Evolutionary conservation across 225 moss, liverwort and hornwort species (phyloP).

Genomic region (Physcomitrium patens): DNA sequence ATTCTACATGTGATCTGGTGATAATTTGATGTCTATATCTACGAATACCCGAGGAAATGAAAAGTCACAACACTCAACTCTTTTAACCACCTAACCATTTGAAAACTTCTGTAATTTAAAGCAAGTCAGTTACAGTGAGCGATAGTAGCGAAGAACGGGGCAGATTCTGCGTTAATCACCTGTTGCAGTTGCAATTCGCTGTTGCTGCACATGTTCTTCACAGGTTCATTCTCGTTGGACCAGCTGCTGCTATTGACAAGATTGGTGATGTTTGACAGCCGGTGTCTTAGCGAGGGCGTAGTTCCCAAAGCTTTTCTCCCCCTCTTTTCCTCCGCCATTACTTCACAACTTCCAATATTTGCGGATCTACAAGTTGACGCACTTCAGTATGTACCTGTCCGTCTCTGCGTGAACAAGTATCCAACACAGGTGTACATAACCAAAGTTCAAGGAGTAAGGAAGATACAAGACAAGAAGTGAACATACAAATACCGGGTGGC

Average conservation of each 20-base stretch:
- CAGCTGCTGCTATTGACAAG: conserved; percentile 32
- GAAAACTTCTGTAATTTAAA: no score
- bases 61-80: background rate
- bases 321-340: conserved; percentile 35
- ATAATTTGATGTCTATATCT: background rate
- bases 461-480: no score
- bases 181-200: conserved; percentile 37
- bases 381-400: background rate
- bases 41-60: background rate
- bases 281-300: conserved; percentile 25
- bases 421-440: no score
- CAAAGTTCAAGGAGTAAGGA: no score
- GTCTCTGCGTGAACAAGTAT: background rate
- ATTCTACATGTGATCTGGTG: background rate
- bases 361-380: no score
- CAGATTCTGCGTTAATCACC: conserved; percentile 20
- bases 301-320: conserved; percentile 27
- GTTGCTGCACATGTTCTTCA: conserved; percentile 22
- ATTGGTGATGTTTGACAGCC: conserved; percentile 40
- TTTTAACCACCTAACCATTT: background rate
- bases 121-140: no score
- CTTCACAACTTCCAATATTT: background rate
- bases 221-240: conserved; percentile 38
- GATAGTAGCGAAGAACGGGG: background rate
- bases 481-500: no score